phyloP scores from a whole-genome alignment of 116 monocot species.

The Dioscorea cayenensis region DNA sequence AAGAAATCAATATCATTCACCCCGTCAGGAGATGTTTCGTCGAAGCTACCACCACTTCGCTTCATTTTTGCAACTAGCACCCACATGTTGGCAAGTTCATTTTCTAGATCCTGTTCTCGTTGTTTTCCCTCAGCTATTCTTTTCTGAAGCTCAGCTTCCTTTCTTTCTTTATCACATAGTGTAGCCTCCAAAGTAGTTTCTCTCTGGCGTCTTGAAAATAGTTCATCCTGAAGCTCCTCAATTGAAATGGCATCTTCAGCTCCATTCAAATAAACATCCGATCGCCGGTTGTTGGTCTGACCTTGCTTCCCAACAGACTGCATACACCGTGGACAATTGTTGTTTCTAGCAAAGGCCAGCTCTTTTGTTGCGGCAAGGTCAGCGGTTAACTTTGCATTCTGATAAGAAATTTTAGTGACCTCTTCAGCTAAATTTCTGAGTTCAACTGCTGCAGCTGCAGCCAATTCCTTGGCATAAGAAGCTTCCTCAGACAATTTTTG shows the following conservation, averaged over 20 bases:
- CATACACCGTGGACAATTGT: constrained; percentile 13
- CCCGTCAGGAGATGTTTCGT: constrained; percentile 24
- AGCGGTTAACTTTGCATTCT: constrained; percentile 71
- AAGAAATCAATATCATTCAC: constrained; percentile 19
- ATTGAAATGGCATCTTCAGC: constrained; percentile 33
- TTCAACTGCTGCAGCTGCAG: constrained; percentile 91
- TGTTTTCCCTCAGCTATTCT: constrained; percentile 52
- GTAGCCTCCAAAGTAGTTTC: constrained; percentile 57
- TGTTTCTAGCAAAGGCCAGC: constrained; percentile 15
- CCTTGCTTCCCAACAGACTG: constrained; percentile 22
- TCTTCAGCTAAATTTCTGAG: constrained; percentile 94
- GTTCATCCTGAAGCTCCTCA: constrained; percentile 64
- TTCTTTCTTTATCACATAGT: constrained; percentile 52
- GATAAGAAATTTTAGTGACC: constrained; percentile 90
- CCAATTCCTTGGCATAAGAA: constrained; percentile 94
- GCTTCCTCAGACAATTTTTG: constrained; percentile 93
- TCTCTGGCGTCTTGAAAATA: constrained; percentile 44
- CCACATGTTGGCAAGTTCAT: constrained; percentile 91
- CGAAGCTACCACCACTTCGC: constrained; percentile 27
- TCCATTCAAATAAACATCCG: constrained; percentile 15
- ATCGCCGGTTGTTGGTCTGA: constrained; percentile 6
- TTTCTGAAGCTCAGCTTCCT: constrained; percentile 52
- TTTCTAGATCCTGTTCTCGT: constrained; percentile 67
- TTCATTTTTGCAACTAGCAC: constrained; percentile 66
- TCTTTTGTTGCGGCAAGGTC: constrained; percentile 50